Base-by-base conservation (phyloP, 2,329 filamentous ascomycete species). In the Waltergamsia citrina region DNA sequence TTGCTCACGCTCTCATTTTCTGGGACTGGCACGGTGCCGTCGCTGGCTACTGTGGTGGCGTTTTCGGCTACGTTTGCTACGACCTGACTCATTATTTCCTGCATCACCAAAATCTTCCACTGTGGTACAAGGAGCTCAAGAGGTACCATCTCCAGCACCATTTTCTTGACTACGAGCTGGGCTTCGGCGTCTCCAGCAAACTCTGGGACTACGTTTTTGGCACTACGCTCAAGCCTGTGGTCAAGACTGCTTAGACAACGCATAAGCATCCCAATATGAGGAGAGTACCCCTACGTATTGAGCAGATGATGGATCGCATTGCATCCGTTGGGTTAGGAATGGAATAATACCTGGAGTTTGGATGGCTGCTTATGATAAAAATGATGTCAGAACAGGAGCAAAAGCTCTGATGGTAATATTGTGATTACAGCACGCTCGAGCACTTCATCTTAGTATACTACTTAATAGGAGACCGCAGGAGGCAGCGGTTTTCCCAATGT, bases 51-150 rank as follows among this genome's bases (percentile, higher is more conserved):
- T 90, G 80, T 49, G 92, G 92, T 32, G 92, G 88, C 41, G 79
- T 98, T 42, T 94, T 94, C 48, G 92, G 92, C 37, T 98, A 98
- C 56, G 73, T 95, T 41, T 87, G 83, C 68, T 98, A 98, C 63
- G 92, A 98, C 57, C 52, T 95, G 65, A 98, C 92, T 2, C 92
- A 98, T 59, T 98, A 96, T 69, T 98, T 98, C 71, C 73, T 98
- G 25, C 92, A 98, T 59, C 92, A 98, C 65, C 77, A 83, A 62
- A 93, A 86, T 48, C 76, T 98, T 3, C 92, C 92, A 12, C 63
- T 79, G 3, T 94, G 86, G 72, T 96, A 93, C 65, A 85, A 84
- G 60, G 70, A 78, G 43, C 74, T 96, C 49, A 98, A 98, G 78
- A 96, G 94, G 62, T 94, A 95, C 53, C 92, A 98, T 54, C 78